Percentiles rank a stretch among this genome's conserved stretches.
These are phyloP conservation scores for Rhynchosporium secalis DNA, from an alignment of 2,329 filamentous ascomycete genomes.

Conservation along the genomic window DNA sequence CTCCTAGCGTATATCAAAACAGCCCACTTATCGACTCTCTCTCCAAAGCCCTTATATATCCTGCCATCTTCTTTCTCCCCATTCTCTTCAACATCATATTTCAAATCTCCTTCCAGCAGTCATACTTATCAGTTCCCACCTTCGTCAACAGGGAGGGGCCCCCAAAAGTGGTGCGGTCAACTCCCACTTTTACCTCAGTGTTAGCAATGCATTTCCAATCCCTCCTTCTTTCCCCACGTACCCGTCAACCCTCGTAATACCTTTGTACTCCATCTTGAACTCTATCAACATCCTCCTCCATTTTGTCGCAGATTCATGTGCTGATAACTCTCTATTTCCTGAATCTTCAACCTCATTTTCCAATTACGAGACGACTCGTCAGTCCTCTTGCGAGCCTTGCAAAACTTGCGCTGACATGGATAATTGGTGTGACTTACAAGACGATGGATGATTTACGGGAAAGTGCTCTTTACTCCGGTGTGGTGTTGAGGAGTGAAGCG, in stretches of 20 bases:
- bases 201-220: not conserved
- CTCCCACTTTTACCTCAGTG: no score
- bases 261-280: not conserved
- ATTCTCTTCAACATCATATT: not conserved
- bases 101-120: conserved; percentile 2
- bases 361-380: conserved; percentile 11
- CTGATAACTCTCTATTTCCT: not conserved
- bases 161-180: no score
- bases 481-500: not conserved
- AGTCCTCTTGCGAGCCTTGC: conserved; percentile 15
- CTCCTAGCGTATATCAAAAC: no score
- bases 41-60: no score
- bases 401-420: conserved; percentile 16
- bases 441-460: not conserved
- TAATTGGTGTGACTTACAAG: conserved; percentile 14
- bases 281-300: not conserved
- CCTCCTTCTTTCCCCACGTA: not conserved
- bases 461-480: not conserved
- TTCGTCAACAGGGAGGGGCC: no score
- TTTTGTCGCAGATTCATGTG: not conserved
- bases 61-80: no score
- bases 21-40: no score
- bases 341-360: not conserved
- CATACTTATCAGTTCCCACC: no score
- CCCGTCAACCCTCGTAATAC: not conserved